Conservation (phyloP, 768 basidiomycete genomes). For the Xerocomus spinulosus region DNA sequence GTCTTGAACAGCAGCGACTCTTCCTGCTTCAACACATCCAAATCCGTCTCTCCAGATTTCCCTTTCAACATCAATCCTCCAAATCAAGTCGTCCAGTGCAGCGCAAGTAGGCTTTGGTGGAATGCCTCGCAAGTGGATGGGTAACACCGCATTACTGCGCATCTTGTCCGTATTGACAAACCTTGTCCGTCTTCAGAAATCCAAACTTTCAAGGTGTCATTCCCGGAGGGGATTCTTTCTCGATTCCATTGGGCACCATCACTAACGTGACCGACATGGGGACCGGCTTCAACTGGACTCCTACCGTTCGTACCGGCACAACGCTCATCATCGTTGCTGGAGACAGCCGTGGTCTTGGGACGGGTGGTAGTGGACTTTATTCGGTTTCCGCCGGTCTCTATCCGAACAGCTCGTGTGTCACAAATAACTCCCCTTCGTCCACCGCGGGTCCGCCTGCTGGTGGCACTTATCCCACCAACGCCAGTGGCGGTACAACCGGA, state of each 20-base stretch:
- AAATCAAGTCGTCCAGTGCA: constrained; percentile 65
- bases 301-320: constrained; percentile 59
- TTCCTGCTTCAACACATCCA: constrained; percentile 55
- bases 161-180: not conserved
- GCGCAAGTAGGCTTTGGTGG: constrained; percentile 64
- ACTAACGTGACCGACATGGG: constrained; percentile 44
- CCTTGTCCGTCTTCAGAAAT: constrained; percentile 34
- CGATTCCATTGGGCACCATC: constrained; percentile 48
- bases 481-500: constrained; percentile 33
- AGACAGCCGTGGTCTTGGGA: constrained; percentile 61
- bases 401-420: constrained; percentile 53
- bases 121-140: constrained; percentile 46
- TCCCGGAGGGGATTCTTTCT: constrained; percentile 74
- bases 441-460: constrained; percentile 76
- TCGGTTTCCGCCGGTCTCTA: constrained; percentile 50
- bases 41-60: constrained; percentile 49
- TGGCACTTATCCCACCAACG: constrained; percentile 60
- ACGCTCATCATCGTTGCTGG: constrained; percentile 64
- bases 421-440: constrained; percentile 61
- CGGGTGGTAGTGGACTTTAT: constrained; percentile 58
- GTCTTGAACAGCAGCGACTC: constrained; percentile 49
- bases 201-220: constrained; percentile 69
- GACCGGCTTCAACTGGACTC: constrained; percentile 67
- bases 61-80: constrained; percentile 57
- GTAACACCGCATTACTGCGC: constrained; percentile 32